Evolutionary conservation across 2,329 filamentous ascomycete genomes (phyloP).

Genomic region (Paraphoma chrysanthemicola): DNA sequence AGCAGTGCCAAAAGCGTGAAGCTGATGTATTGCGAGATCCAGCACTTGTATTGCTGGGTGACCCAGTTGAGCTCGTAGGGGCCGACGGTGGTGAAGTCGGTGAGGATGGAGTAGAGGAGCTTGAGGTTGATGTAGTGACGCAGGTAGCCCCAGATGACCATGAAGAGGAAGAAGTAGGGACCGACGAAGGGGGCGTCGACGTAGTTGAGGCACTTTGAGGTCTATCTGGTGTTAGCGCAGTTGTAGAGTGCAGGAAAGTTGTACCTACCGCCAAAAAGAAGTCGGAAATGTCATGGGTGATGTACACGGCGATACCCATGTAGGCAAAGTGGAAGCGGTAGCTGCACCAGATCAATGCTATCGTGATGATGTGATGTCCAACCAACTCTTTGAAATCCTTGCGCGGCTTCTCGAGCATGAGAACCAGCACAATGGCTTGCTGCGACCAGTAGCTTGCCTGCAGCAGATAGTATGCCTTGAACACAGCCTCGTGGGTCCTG

Average conservation of each 20-base stretch:
- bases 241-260: too few species aligned
- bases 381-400: conserved; percentile 97
- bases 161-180: conserved; percentile 85
- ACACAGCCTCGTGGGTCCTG: conserved; percentile 75
- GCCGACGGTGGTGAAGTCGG: conserved; percentile 76
- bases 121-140: conserved; percentile 84
- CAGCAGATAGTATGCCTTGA: conserved; percentile 97
- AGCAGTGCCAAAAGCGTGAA: conserved; percentile 68
- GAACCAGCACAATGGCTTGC: conserved; percentile 84
- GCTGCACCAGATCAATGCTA: conserved; percentile 82
- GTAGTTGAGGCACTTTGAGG: conserved; percentile 92
- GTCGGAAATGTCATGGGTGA: conserved; percentile 92
- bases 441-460: conserved; percentile 96
- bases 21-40: conserved; percentile 72
- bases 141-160: conserved; percentile 84
- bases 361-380: conserved; percentile 86
- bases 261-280: conserved; percentile 89
- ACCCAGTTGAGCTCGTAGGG: conserved; percentile 80
- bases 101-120: conserved; percentile 78
- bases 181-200: conserved; percentile 78
- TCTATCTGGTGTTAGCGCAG: conserved; percentile 57
- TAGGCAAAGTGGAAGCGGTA: conserved; percentile 98
- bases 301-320: conserved; percentile 91
- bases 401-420: conserved; percentile 89
- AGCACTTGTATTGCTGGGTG: conserved; percentile 78